Percentiles rank a stretch among this genome's conserved stretches.
These are phyloP conservation scores for Trichoderma citrinoviride DNA, from an alignment of 2,329 filamentous ascomycete species.

Conservation along the genomic window DNA sequence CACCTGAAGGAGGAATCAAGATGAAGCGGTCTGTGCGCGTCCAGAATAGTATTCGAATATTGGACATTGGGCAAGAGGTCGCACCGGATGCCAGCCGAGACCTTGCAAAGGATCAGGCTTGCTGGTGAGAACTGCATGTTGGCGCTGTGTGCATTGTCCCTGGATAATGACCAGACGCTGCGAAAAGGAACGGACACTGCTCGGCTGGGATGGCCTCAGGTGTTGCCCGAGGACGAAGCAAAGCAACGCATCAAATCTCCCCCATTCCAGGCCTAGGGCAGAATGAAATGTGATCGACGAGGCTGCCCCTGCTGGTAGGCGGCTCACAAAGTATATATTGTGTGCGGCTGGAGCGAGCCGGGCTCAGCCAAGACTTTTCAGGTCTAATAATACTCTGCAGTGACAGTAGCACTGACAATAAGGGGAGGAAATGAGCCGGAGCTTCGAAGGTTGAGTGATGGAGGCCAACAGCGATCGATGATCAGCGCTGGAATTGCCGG, in stretches of 20 bases:
- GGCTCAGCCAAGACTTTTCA: neutral
- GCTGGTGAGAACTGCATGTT: no score
- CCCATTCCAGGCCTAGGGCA: neutral
- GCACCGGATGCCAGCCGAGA: no score
- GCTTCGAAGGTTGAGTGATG: neutral
- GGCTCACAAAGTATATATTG: neutral
- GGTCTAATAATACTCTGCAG: neutral
- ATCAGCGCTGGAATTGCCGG: neutral
- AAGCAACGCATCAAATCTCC: constrained; percentile 5
- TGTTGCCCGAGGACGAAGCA: neutral
- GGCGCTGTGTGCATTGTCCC: no score
- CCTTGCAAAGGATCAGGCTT: no score
- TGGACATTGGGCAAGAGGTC: no score
- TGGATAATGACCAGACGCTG: no score
- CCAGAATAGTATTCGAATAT: no score
- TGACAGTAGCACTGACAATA: neutral
- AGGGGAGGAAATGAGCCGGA: constrained; percentile 17
- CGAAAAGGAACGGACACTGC: no score
- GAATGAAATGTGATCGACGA: constrained; percentile 18
- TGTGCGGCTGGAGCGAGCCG: neutral
- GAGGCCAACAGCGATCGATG: neutral
- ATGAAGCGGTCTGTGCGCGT: constrained; percentile 7
- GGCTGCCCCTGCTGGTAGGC: constrained; percentile 10
- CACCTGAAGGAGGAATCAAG: neutral
- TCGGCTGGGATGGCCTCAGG: neutral